These are phyloP conservation scores for Tolypocladium sp. DNA, from an alignment of 2,329 filamentous ascomycete genomes.

Conservation along the genomic window DNA sequence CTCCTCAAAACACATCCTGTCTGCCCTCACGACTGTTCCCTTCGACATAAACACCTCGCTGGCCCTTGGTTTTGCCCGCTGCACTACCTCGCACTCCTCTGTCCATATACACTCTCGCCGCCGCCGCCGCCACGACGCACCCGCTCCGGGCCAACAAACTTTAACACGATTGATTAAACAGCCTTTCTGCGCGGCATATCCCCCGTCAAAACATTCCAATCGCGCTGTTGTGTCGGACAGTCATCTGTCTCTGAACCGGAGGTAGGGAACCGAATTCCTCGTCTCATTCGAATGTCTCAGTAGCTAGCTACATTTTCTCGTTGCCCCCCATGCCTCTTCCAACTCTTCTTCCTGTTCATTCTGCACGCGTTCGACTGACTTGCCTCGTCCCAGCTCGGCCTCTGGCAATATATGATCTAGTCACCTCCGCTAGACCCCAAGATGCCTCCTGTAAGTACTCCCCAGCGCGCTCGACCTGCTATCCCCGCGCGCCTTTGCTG, in stretches of 20 bases:
- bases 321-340: constrained; percentile 1
- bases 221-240: constrained; percentile 21
- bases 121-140: constrained; percentile 7
- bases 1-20: constrained; percentile 28
- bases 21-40: constrained; percentile 20
- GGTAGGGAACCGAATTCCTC: constrained; percentile 22
- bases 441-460: not conserved
- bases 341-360: constrained; percentile 1
- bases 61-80: constrained; percentile 14
- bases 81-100: constrained; percentile 10
- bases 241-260: constrained; percentile 22
- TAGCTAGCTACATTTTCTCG: constrained; percentile 7
- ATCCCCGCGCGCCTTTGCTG: constrained; percentile 3
- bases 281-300: constrained; percentile 20
- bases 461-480: constrained; percentile 41
- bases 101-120: constrained; percentile 11
- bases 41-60: constrained; percentile 24
- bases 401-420: constrained; percentile 9
- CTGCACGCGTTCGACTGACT: constrained; percentile 11
- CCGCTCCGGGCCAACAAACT: constrained; percentile 12
- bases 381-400: constrained; percentile 5
- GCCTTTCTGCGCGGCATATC: constrained; percentile 14
- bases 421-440: constrained; percentile 9
- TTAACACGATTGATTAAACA: constrained; percentile 15
- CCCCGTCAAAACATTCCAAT: constrained; percentile 25